Evolutionary conservation across 371 early-diverging fungal species (phyloP).

Genomic region (Nosema bombycis): DNA sequence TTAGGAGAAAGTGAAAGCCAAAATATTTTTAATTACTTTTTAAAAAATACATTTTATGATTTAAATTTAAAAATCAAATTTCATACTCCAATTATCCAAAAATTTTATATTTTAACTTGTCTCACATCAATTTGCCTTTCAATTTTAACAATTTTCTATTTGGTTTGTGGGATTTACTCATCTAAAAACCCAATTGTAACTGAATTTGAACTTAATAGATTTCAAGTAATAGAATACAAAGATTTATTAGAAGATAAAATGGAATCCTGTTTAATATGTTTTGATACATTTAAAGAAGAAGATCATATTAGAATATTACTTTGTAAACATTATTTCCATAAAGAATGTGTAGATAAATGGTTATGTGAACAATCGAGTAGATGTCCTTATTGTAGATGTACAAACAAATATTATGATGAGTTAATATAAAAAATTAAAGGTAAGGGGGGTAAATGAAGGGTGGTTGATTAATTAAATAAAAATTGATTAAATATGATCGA

Average conservation of each 20-base stretch:
- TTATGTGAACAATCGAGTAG: constrained; percentile 38
- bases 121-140: neutral
- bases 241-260: neutral
- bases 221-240: constrained; percentile 12
- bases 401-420: constrained; percentile 13
- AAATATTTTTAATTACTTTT: neutral
- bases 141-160: neutral
- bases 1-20: neutral
- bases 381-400: constrained; percentile 55
- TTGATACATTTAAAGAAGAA: constrained; percentile 4
- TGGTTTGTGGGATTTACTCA: constrained; percentile 10
- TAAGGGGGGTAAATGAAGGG: too few relatives aligned
- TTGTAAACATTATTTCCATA: constrained; percentile 30
- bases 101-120: neutral
- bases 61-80: neutral
- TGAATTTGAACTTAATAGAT: constrained; percentile 18
- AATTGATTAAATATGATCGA: neutral
- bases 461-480: neutral
- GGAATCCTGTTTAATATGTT: constrained; percentile 13
- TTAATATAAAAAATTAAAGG: neutral
- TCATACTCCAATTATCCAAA: neutral
- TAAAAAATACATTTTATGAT: neutral
- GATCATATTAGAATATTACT: constrained; percentile 35
- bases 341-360: constrained; percentile 36
- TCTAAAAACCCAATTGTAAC: constrained; percentile 2